Conservation (phyloP, 345 rosid genomes). For the Salix dunnii region DNA sequence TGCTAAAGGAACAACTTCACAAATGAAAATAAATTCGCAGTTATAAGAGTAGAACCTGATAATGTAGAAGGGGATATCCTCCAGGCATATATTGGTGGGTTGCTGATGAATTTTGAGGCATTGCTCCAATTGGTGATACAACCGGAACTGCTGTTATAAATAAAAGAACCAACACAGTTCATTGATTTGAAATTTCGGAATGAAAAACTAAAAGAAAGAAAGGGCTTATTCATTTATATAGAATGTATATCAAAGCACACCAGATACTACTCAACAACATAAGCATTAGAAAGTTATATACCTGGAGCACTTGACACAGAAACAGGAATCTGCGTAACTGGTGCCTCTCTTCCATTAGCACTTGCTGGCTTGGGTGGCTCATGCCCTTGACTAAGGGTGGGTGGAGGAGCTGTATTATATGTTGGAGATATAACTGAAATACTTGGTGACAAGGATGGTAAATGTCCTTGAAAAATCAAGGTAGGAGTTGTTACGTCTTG, state of each 20-base stretch:
- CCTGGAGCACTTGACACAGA: constrained; percentile 44
- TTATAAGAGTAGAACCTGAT: constrained; percentile 40
- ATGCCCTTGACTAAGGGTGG: constrained; percentile 8
- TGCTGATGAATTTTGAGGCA: constrained; percentile 10
- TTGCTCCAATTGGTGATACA: constrained; percentile 11
- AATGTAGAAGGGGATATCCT: constrained; percentile 38
- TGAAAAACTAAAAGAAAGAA: neutral
- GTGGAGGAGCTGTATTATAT: constrained; percentile 30
- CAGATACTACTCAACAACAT: constrained; percentile 6
- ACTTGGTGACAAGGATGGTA: constrained; percentile 28
- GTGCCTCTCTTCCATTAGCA: constrained; percentile 27
- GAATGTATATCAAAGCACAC: constrained; percentile 13
- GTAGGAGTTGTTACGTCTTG: constrained; percentile 43
- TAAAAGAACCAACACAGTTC: neutral
- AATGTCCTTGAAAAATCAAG: constrained; percentile 12
- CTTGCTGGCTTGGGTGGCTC: constrained; percentile 22
- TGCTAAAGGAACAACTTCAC: constrained; percentile 14
- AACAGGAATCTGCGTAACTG: constrained; percentile 36
- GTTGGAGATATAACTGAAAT: constrained; percentile 14
- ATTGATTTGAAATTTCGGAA: neutral
- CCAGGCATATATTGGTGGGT: constrained; percentile 34
- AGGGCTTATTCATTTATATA: neutral
- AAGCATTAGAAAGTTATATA: constrained; percentile 16
- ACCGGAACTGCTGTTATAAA: constrained; percentile 19
- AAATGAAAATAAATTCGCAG: constrained; percentile 6